Conservation (phyloP, 768 basidiomycete species). For the Daedaleopsis sinensis region DNA sequence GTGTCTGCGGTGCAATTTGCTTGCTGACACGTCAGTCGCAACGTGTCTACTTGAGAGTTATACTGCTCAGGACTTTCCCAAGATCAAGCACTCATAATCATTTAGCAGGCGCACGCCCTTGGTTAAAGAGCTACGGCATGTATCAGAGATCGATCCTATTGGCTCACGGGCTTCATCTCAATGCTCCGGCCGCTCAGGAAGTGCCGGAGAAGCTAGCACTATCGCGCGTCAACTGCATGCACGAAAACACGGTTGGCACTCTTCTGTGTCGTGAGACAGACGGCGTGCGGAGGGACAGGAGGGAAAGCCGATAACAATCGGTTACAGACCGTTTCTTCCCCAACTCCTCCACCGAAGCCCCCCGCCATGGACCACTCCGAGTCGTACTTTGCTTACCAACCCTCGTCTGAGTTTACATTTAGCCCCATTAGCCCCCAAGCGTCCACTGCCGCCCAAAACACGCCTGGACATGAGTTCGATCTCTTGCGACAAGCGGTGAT, state of each 20-base stretch:
- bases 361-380: conserved; percentile 2
- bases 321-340: neutral
- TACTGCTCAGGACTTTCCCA: neutral
- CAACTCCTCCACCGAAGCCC: neutral
- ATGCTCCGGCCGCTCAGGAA: conserved; percentile 4
- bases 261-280: neutral
- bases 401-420: neutral
- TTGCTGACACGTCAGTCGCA: neutral
- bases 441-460: neutral
- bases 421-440: neutral
- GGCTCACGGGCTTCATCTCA: neutral
- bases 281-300: neutral
- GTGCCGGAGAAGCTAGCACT: conserved; percentile 2
- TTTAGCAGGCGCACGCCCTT: neutral
- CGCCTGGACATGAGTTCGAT: conserved; percentile 5
- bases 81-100: neutral
- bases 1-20: neutral
- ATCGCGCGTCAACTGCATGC: neutral
- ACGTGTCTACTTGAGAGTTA: neutral
- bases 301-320: neutral
- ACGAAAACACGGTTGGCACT: neutral
- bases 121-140: neutral
- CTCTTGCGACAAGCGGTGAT: neutral
- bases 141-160: conserved; percentile 5
- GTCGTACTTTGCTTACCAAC: neutral